Conservation (phyloP, 345 rosid genomes). For the Rhizophora apiculata region DNA sequence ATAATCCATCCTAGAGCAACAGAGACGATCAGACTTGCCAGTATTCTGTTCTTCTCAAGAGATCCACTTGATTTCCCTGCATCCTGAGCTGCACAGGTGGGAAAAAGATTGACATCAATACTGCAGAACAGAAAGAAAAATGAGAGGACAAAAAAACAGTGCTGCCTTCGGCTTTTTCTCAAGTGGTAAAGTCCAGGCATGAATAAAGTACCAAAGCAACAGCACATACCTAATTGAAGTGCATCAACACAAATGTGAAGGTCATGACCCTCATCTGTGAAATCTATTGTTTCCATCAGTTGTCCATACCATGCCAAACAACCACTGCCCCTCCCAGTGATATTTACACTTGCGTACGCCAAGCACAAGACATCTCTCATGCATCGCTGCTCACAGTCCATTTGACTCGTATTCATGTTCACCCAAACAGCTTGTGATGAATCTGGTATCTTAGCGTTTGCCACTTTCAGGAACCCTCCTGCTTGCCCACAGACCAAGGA, state of each 20-base stretch:
- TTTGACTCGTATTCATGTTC: background rate
- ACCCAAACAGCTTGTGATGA: constrained; percentile 6
- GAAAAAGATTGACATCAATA: background rate
- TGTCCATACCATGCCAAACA: constrained; percentile 23
- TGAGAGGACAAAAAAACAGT: background rate
- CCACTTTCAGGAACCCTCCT: constrained; percentile 15
- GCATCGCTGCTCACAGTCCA: constrained; percentile 8
- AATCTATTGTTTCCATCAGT: constrained; percentile 11
- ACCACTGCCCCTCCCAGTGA: background rate
- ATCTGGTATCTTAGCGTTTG: constrained; percentile 15
- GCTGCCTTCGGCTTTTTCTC: too few relatives aligned
- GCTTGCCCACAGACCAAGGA: constrained; percentile 4
- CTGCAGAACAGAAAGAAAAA: background rate
- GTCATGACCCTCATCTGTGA: background rate
- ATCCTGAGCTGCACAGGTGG: constrained; percentile 27
- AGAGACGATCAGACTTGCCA: constrained; percentile 21
- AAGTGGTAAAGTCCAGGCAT: too few relatives aligned
- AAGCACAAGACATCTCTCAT: constrained; percentile 1
- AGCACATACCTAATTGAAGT: constrained; percentile 11
- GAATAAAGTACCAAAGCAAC: too few relatives aligned
- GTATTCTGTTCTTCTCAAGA: constrained; percentile 25
- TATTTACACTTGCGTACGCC: constrained; percentile 9
- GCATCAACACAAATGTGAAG: constrained; percentile 20
- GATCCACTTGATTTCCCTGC: constrained; percentile 20
- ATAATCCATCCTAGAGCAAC: constrained; percentile 15